Evolutionary conservation across 2,329 filamentous ascomycete genomes (phyloP).

Genomic region (Fusarium sp.): DNA sequence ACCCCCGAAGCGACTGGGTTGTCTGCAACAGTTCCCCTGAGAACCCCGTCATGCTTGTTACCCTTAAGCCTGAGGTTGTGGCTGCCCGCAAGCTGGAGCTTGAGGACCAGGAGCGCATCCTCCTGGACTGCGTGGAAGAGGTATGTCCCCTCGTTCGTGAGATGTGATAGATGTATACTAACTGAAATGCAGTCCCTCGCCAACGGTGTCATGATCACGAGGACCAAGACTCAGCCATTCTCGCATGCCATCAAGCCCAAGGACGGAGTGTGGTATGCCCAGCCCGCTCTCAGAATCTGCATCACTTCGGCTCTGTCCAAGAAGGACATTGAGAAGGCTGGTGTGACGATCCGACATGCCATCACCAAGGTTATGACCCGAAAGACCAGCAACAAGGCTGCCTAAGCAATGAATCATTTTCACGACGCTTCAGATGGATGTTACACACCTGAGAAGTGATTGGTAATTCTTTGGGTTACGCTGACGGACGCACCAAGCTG

Average conservation of each 20-base stretch:
- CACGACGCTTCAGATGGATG: background rate
- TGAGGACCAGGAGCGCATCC: constrained; percentile 83
- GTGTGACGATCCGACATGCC: constrained; percentile 86
- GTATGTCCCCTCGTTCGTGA: constrained; percentile 59
- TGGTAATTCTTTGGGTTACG: constrained; percentile 2
- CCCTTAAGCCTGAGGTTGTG: constrained; percentile 85
- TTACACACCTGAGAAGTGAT: background rate
- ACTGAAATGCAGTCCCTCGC: constrained; percentile 70
- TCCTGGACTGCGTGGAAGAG: constrained; percentile 97
- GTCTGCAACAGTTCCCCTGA: constrained; percentile 81
- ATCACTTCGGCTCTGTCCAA: constrained; percentile 87
- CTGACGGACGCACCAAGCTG: background rate
- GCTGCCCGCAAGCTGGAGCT: constrained; percentile 73
- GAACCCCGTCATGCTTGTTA: constrained; percentile 87
- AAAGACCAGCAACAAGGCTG: constrained; percentile 60
- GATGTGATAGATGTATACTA: constrained; percentile 12
- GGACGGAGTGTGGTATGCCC: constrained; percentile 75
- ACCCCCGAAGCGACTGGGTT: constrained; percentile 95
- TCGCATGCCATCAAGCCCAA: constrained; percentile 71
- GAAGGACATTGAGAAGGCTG: constrained; percentile 97
- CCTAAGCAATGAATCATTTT: background rate
- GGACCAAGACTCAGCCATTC: constrained; percentile 82
- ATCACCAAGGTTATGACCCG: constrained; percentile 90
- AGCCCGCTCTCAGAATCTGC: constrained; percentile 90
- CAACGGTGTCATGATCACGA: constrained; percentile 90